Evolutionary conservation across 2,329 filamentous ascomycete genomes (phyloP), one percentile per base, ranked within the genome.

Genomic region (Aciculosporium take): DNA sequence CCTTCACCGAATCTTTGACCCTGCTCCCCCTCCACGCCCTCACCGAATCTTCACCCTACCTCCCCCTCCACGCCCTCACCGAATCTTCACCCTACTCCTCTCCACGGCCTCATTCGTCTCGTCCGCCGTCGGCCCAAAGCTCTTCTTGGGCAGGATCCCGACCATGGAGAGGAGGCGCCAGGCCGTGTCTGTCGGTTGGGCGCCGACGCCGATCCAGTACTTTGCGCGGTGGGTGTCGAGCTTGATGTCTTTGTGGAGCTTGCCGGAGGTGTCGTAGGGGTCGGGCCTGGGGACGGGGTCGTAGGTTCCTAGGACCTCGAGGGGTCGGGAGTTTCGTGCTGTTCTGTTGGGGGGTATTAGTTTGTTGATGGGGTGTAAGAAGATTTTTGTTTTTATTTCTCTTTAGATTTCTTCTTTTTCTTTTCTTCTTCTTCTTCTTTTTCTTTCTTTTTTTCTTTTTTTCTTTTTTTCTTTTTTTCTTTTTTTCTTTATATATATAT

Each of bases 151-250:
- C 44, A 64, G 40, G 30, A 64, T 57, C 21, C 64, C 51, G 43
- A 88, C 85, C 84, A 94, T 81, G 42, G 74, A 75, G 52, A 98
- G 66, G 53, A 96, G 62, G 57, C 85, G 73, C 88, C 88, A 94
- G 28, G 83, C 84, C 3, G 84, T 79, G 51, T 95, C 85, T 47
- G 83, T 88, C 8, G 91, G 91, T 65, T 98, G 91, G 42, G 91
- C 91, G 1, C 91, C 91, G 3, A 96, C 89, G 58, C 91, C 91
- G 28, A 98, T 72, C 91, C 91, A 98, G 67, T 98, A 98, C 61
- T 82, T 81, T 43, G 89, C 84, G 45, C 91, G 72, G 49, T 76
- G 68, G 7, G 74, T 67, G 61, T 98, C 91, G 12, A 98, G 72
- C 55, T 85, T 80, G 58, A 98, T 84, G 51, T 96, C 88, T 64